Percentiles rank a stretch among this genome's conserved stretches.
These are phyloP conservation scores for Penicillium longicatenatum DNA, from an alignment of 495 filamentous ascomycete species.

Conservation along the genomic window DNA sequence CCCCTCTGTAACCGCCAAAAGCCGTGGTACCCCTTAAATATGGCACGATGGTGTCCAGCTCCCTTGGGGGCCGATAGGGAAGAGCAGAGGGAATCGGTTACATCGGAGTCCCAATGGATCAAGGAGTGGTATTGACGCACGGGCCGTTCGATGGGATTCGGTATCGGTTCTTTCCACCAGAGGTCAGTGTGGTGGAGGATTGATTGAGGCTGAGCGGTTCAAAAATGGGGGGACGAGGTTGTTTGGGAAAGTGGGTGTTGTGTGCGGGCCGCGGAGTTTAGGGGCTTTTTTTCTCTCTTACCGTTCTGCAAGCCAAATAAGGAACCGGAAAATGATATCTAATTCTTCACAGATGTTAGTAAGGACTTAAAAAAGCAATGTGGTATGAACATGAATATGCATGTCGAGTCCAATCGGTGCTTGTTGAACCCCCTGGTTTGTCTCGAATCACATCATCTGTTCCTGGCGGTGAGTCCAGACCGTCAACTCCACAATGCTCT, in stretches of 20 bases:
- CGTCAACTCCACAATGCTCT: constrained; percentile 17
- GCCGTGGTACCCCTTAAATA: constrained; percentile 6
- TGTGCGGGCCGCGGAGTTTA: constrained; percentile 4
- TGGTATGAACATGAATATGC: not conserved
- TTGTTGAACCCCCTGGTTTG: not conserved
- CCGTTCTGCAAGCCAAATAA: not conserved
- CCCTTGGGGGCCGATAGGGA: constrained; percentile 31
- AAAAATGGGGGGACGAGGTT: constrained; percentile 4
- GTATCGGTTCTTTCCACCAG: constrained; percentile 9
- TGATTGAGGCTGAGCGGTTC: constrained; percentile 3
- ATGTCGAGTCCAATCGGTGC: constrained; percentile 6
- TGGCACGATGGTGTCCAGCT: constrained; percentile 17
- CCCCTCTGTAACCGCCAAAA: not conserved
- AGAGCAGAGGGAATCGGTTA: constrained; percentile 38
- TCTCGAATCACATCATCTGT: constrained; percentile 24
- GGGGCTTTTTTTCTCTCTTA: constrained; percentile 1
- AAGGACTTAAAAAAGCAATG: not conserved
- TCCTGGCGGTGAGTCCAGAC: constrained; percentile 25
- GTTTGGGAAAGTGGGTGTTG: constrained; percentile 6
- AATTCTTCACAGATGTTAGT: not conserved
- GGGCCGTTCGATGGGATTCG: constrained; percentile 17
- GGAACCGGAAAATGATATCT: not conserved
- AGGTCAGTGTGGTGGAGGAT: constrained; percentile 6
- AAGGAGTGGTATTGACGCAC: constrained; percentile 16
- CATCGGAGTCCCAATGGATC: constrained; percentile 35